phyloP scores from a whole-genome alignment of 306 rosid species.

The Cucumis cinereus region DNA sequence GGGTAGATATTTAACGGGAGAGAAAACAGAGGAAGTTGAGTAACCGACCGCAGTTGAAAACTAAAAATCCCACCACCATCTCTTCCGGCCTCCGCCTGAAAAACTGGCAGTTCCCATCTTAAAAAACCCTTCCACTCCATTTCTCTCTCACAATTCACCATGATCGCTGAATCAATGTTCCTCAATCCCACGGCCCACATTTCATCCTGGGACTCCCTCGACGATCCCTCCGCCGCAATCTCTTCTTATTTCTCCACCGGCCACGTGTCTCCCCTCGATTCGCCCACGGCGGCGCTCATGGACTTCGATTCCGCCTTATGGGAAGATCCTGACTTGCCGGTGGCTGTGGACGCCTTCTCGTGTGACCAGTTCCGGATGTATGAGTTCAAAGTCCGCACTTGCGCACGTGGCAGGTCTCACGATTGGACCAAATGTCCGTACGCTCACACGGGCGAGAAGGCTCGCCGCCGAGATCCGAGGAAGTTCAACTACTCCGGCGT shows the following conservation, averaged over 20 bases:
- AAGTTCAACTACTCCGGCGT: conserved; percentile 51
- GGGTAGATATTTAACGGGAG: neutral
- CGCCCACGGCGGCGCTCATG: neutral
- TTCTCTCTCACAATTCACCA: neutral
- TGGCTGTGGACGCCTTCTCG: neutral
- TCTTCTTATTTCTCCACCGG: conserved; percentile 10
- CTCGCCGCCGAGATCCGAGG: conserved; percentile 81
- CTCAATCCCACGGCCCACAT: conserved; percentile 24
- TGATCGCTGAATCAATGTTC: conserved; percentile 19
- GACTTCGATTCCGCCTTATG: conserved; percentile 17
- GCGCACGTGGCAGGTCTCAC: conserved; percentile 11
- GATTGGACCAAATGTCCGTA: conserved; percentile 15
- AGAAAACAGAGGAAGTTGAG: neutral
- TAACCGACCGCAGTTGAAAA: conserved; percentile 25
- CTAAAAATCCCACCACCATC: conserved; percentile 1
- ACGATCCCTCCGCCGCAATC: conserved; percentile 7
- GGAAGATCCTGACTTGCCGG: neutral
- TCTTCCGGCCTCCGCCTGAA: neutral
- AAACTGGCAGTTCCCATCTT: conserved; percentile 13
- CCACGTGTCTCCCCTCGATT: conserved; percentile 6
- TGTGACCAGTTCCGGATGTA: conserved; percentile 7
- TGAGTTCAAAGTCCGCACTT: conserved; percentile 7
- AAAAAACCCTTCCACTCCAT: neutral
- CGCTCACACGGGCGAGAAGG: conserved; percentile 81
- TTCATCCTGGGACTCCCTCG: conserved; percentile 28